These are phyloP conservation scores for Sclerotinia sclerotiorum DNA, from an alignment of 2,329 filamentous ascomycete genomes.

Conservation along the genomic window DNA sequence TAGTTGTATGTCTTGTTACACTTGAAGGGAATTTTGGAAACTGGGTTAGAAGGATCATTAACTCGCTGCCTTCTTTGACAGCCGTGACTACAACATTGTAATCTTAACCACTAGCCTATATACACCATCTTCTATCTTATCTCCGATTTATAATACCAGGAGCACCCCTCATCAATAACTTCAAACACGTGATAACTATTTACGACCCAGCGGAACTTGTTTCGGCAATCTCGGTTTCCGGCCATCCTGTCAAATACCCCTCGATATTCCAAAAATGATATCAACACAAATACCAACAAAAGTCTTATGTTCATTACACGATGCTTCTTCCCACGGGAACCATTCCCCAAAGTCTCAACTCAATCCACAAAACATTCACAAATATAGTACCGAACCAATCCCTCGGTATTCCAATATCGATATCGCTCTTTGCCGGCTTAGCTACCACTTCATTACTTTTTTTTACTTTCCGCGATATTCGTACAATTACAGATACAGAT, in stretches of 20 bases:
- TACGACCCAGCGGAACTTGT: neutral
- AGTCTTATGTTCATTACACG: neutral
- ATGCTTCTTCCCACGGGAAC: neutral
- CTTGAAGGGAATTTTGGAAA: neutral
- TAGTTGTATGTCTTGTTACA: neutral
- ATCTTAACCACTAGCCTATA: neutral
- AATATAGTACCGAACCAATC: neutral
- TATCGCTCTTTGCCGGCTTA: conserved; percentile 7
- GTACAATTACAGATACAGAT: neutral
- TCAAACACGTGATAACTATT: neutral
- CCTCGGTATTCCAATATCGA: conserved; percentile 5
- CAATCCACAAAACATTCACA: conserved; percentile 1
- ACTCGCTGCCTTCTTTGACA: neutral
- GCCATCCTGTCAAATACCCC: neutral
- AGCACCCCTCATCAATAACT: neutral
- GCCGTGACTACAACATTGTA: neutral
- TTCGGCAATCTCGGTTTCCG: conserved; percentile 4
- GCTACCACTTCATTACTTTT: conserved; percentile 3
- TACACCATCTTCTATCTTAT: neutral
- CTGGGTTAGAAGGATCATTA: neutral
- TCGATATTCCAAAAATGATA: neutral
- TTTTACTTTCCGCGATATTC: neutral
- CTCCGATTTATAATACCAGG: neutral
- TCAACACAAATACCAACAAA: neutral
- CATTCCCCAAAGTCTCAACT: conserved; percentile 7